Evolutionary conservation across 805 yeast genomes (phyloP).

Genomic region (Diddensiella transvaalensis): DNA sequence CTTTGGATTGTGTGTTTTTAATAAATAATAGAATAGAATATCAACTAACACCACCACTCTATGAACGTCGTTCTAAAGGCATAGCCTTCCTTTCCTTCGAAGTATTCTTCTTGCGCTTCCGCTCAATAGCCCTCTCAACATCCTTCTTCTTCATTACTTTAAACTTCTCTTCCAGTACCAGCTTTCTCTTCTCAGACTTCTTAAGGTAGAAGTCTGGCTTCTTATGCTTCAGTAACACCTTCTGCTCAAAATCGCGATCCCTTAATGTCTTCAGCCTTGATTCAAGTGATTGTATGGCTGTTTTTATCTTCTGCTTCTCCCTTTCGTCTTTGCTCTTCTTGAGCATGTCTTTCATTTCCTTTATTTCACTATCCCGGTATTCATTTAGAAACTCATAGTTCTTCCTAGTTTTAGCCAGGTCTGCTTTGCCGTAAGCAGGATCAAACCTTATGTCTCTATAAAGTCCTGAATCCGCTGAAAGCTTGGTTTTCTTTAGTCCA

Average conservation of each 20-base stretch:
- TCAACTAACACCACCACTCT: not conserved
- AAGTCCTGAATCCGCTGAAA: conserved; percentile 36
- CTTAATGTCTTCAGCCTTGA: conserved; percentile 57
- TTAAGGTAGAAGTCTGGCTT: conserved; percentile 53
- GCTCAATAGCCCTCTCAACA: conserved; percentile 31
- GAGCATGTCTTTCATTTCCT: conserved; percentile 52
- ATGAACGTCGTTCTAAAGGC: conserved; percentile 33
- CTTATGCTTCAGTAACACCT: conserved; percentile 61
- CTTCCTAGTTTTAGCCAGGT: conserved; percentile 59
- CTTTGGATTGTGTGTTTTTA: too few species aligned
- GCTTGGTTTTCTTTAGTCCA: conserved; percentile 27
- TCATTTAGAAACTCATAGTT: conserved; percentile 84
- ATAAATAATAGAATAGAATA: not conserved
- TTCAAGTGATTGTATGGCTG: conserved; percentile 34
- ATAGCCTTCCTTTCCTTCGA: conserved; percentile 38
- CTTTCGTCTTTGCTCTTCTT: conserved; percentile 43
- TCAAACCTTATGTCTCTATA: conserved; percentile 88
- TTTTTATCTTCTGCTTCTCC: conserved; percentile 34
- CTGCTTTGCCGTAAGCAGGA: conserved; percentile 82
- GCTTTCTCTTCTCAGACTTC: conserved; percentile 36
- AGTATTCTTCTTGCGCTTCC: conserved; percentile 36
- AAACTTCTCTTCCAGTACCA: conserved; percentile 35
- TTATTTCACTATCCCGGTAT: conserved; percentile 72
- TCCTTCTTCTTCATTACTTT: conserved; percentile 37
- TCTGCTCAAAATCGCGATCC: conserved; percentile 69